Percentiles rank a stretch among this genome's conserved stretches.
These are phyloP conservation scores for Malus hybrid DNA, from an alignment of 331 rosid species.

Conservation along the genomic window DNA sequence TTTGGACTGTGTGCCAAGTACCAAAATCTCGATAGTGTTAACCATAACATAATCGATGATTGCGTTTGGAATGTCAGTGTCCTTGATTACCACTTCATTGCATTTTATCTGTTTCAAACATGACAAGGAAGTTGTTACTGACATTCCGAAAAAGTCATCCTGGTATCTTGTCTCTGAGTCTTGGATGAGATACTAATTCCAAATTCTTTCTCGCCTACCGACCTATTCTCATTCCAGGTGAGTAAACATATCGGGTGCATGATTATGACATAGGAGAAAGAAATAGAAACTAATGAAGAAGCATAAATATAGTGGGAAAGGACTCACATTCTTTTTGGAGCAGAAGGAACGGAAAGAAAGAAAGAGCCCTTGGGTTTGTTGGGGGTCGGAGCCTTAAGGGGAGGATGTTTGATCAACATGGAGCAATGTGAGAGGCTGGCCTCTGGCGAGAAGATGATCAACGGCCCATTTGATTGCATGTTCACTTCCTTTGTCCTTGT, in stretches of 20 bases:
- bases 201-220: neutral
- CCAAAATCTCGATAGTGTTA: constrained; percentile 38
- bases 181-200: neutral
- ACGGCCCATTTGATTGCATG: constrained; percentile 71
- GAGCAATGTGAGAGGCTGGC: constrained; percentile 46
- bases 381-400: constrained; percentile 14
- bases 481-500: constrained; percentile 71
- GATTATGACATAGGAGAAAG: neutral
- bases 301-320: neutral
- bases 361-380: constrained; percentile 52
- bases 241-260: neutral
- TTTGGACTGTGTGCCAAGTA: constrained; percentile 54
- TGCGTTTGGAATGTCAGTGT: constrained; percentile 42
- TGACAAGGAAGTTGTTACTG: neutral
- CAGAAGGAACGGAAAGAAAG: constrained; percentile 67
- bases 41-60: constrained; percentile 31
- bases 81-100: constrained; percentile 55
- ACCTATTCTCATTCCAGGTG: neutral
- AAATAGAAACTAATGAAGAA: neutral
- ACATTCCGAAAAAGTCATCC: neutral
- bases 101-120: constrained; percentile 49
- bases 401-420: constrained; percentile 37
- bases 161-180: neutral
- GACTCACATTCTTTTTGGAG: constrained; percentile 52
- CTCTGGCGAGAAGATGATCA: constrained; percentile 58